phyloP scores from a whole-genome alignment of 139 green algal species.

The Marvania coccoides region DNA sequence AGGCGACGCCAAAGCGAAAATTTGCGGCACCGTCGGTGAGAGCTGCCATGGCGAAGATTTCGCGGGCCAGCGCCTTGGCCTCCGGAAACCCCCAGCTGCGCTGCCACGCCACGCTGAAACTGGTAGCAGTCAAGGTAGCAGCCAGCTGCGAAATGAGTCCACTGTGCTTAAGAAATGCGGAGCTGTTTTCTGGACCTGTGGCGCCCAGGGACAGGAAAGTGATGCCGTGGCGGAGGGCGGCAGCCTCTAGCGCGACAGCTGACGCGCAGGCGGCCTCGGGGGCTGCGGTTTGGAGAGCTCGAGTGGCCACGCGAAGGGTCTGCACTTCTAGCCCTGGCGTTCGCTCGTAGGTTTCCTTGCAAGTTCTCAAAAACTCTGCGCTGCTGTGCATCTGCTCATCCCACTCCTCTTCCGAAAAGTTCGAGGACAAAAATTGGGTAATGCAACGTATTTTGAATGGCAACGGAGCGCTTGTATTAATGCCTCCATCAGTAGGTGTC shows the following conservation, averaged over 20 bases:
- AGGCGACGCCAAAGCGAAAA: constrained; percentile 32
- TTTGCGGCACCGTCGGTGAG: constrained; percentile 2
- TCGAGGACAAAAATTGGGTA: too few species aligned
- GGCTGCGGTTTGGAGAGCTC: neutral
- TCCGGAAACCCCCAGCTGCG: constrained; percentile 1
- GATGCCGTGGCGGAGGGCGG: constrained; percentile 6
- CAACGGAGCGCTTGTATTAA: neutral
- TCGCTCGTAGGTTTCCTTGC: too few species aligned
- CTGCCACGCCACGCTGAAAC: neutral
- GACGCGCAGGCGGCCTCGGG: neutral
- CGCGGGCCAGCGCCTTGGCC: neutral
- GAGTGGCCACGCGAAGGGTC: constrained; percentile 31
- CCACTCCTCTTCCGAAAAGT: neutral
- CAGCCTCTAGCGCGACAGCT: constrained; percentile 11
- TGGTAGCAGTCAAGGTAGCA: neutral
- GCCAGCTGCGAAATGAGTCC: neutral
- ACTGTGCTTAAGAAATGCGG: neutral
- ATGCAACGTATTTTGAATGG: constrained; percentile 15
- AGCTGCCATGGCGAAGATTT: constrained; percentile 4
- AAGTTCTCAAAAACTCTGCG: too few species aligned
- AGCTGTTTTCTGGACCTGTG: neutral
- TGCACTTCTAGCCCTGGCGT: constrained; percentile 39
- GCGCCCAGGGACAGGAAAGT: constrained; percentile 3
- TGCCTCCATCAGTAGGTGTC: neutral
- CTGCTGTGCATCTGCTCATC: too few species aligned